These are phyloP conservation scores for Comarum palustre DNA, from an alignment of 306 rosid genomes.

Conservation along the genomic window DNA sequence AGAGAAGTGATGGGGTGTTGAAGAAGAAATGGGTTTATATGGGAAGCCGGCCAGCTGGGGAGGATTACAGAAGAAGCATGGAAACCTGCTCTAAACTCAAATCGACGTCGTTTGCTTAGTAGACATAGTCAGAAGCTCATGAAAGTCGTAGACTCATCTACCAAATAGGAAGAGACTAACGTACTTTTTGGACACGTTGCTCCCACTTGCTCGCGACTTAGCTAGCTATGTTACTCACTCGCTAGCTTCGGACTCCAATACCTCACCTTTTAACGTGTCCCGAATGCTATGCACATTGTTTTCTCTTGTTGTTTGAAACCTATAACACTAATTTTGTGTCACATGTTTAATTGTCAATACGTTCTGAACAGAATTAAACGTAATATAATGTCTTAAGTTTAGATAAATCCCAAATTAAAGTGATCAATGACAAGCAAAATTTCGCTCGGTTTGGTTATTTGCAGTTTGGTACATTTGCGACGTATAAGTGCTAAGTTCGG, in stretches of 20 bases:
- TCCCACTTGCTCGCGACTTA: neutral
- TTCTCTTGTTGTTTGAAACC: neutral
- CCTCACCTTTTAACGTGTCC: no score
- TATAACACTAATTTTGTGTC: no score
- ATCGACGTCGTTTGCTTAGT: neutral
- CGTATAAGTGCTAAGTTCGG: no score
- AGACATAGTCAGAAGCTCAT: neutral
- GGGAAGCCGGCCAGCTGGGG: neutral
- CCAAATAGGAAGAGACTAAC: neutral
- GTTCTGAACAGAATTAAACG: no score
- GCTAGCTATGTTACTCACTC: no score
- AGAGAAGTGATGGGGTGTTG: neutral
- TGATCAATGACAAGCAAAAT: no score
- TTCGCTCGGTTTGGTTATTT: neutral
- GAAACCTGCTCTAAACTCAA: neutral
- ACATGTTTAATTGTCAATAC: no score
- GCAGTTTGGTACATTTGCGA: no score
- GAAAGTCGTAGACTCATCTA: constrained; percentile 4
- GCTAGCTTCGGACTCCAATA: no score
- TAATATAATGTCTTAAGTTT: no score
- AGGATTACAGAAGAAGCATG: neutral
- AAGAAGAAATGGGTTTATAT: neutral
- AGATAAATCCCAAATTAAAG: no score
- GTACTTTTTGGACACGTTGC: neutral
- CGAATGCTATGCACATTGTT: neutral